Percentiles rank a stretch among this genome's conserved stretches.
These are phyloP conservation scores for Penicillium griseofulvum DNA, from an alignment of 2,329 filamentous ascomycete genomes.

Conservation along the genomic window DNA sequence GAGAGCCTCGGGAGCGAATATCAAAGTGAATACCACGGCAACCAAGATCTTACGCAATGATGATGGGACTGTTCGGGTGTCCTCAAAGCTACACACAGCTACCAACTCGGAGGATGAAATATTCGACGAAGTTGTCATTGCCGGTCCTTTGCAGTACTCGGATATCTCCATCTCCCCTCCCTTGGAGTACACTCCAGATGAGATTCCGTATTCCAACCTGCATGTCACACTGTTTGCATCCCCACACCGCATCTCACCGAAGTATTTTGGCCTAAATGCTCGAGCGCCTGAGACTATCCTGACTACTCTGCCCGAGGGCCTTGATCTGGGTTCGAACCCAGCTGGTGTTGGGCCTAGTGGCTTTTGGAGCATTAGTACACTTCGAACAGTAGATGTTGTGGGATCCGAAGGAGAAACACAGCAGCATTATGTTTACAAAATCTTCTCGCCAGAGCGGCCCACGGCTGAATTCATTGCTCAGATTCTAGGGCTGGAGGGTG, in stretches of 20 bases:
- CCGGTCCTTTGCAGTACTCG: slow-evolving; percentile 79
- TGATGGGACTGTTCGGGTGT: slow-evolving; percentile 47
- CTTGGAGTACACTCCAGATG: slow-evolving; percentile 58
- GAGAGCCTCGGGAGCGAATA: slow-evolving; percentile 57
- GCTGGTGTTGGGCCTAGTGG: slow-evolving; percentile 67
- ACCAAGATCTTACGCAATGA: slow-evolving; percentile 51
- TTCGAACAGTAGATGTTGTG: slow-evolving; percentile 54
- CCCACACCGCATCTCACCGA: slow-evolving; percentile 66
- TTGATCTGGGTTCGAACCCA: slow-evolving; percentile 32
- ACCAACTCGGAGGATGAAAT: slow-evolving; percentile 13
- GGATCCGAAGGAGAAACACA: slow-evolving; percentile 20
- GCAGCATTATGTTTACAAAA: slow-evolving; percentile 62
- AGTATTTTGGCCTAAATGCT: slow-evolving; percentile 61
- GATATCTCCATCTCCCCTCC: slow-evolving; percentile 56
- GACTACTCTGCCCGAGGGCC: slow-evolving; percentile 69
- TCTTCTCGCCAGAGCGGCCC: slow-evolving; percentile 58
- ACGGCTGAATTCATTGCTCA: slow-evolving; percentile 48
- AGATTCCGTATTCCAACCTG: slow-evolving; percentile 79
- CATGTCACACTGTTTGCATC: slow-evolving; percentile 89
- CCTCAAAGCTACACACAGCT: slow-evolving; percentile 27
- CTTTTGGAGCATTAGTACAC: slow-evolving; percentile 82
- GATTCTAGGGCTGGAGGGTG: slow-evolving; percentile 47
- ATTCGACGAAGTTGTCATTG: slow-evolving; percentile 81
- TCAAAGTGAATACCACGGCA: slow-evolving; percentile 68
- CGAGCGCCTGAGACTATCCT: slow-evolving; percentile 71